Base-by-base conservation (phyloP, 192 early-diverging fungal species). In the Piromyces finnis region DNA sequence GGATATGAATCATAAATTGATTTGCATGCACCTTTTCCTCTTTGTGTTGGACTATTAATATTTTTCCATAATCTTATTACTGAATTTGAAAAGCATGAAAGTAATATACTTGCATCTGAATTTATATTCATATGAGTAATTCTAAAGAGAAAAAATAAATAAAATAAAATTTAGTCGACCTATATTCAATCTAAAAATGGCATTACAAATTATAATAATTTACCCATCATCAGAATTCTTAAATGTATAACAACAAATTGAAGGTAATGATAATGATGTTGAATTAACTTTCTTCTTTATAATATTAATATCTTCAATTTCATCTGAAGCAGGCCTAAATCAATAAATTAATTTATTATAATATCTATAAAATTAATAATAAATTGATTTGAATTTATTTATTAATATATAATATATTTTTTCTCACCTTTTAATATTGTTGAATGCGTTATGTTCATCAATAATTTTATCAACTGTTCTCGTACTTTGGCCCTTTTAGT, bases 231-330 rank as follows among this genome's bases (percentile, higher is more conserved):
- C 87, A 16, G 95, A 93, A 84, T 99, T 99, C 84, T 97, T 95
- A 82, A 98, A 93, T 29, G 96, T 99, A 84, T 95, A 98, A 82
- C 92, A 94, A 86, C 95, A 97, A 35, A 98, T 89, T n/a, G 94
- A 96, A 17, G 96, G 95, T 28, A 95, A 84, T 16, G 92, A 68
- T 11, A 68, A 68, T 4, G 16, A 5, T n/a, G 26, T 68, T n/a
- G 26, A 68, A 68, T 68, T 68, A 9, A 68, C 26, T n/a, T 9
- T 68, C 26, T 68, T 68, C n/a, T 68, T 68, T n/a, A 68, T 68
- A 26, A 27, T 68, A 27, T 68, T 68, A 9, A 68, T 68, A 68
- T 68, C 51, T 68, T n/a, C 5, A 68, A 68, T 68, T 68, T 68
- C 51, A n/a, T 68, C 51, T n/a, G 51, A 2, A 27, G 51, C 51